Conservation (phyloP, 2,329 filamentous ascomycete species). For the Endothia cerciana region DNA sequence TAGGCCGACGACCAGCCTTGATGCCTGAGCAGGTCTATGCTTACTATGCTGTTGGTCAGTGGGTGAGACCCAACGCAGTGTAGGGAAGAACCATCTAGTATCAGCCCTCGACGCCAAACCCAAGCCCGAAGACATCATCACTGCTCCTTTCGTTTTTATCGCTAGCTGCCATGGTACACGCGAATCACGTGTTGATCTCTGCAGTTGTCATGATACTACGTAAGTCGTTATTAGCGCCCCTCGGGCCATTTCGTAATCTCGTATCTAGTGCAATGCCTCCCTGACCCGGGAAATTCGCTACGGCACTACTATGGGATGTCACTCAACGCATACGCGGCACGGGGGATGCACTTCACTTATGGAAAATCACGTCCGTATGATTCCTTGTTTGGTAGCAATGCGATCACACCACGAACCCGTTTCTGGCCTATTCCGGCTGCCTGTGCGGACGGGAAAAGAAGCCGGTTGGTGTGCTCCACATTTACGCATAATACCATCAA, state of each 20-base stretch:
- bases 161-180: background rate
- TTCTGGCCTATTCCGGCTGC: background rate
- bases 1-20: background rate
- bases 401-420: background rate
- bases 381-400: background rate
- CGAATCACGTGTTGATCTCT: background rate
- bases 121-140: background rate
- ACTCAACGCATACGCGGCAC: background rate
- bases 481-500: background rate
- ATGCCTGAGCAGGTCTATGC: background rate
- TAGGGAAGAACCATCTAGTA: background rate
- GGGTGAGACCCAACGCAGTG: background rate
- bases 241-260: background rate
- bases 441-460: background rate
- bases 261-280: background rate
- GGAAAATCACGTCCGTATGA: background rate
- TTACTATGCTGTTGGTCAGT: background rate
- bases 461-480: background rate
- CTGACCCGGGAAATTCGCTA: background rate
- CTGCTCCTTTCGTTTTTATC: background rate
- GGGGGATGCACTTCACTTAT: background rate
- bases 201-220: background rate
- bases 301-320: background rate
- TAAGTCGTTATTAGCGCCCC: background rate
- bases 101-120: background rate